A percentile compares a stretch with the other conserved stretches of the same genome.
phyloP scores from a whole-genome alignment of 352 stramenopile genomes.

The Phytophthora capsici region DNA sequence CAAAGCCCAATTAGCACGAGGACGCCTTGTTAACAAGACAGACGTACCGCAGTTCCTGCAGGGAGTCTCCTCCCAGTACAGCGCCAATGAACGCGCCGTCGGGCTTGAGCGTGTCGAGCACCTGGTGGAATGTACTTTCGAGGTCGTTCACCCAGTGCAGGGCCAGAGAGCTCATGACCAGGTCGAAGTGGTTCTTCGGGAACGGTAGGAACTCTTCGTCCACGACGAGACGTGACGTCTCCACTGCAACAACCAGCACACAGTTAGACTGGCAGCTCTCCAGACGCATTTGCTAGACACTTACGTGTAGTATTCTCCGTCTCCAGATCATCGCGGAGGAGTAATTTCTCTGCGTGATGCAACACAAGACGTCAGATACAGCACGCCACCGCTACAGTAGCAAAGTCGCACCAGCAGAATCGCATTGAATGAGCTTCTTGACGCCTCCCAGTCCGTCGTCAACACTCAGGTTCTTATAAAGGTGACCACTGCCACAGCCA shows the following conservation, averaged over 20 bases:
- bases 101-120: slow-evolving; percentile 92
- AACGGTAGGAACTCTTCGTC: slow-evolving; percentile 97
- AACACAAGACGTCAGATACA: slow-evolving; percentile 10
- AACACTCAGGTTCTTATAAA: slow-evolving; percentile 83
- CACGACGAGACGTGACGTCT: slow-evolving; percentile 75
- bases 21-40: slow-evolving; percentile 3
- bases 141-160: slow-evolving; percentile 99
- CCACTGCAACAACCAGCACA: slow-evolving; percentile 43
- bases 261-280: not conserved
- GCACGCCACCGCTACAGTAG: not conserved
- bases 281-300: not conserved
- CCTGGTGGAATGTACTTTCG: slow-evolving; percentile 80
- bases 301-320: slow-evolving; percentile 31
- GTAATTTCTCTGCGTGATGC: slow-evolving; percentile 58
- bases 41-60: slow-evolving; percentile 92
- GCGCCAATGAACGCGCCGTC: slow-evolving; percentile 97
- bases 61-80: slow-evolving; percentile 95
- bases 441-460: slow-evolving; percentile 79
- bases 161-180: slow-evolving; percentile 94
- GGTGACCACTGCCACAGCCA: slow-evolving; percentile 78
- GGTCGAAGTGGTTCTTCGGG: slow-evolving; percentile 94
- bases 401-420: slow-evolving; percentile 55
- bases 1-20: not conserved
- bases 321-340: slow-evolving; percentile 65
- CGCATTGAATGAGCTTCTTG: slow-evolving; percentile 80